Conservation (phyloP, 2,329 filamentous ascomycete species). For the Passalora sequoiae region DNA sequence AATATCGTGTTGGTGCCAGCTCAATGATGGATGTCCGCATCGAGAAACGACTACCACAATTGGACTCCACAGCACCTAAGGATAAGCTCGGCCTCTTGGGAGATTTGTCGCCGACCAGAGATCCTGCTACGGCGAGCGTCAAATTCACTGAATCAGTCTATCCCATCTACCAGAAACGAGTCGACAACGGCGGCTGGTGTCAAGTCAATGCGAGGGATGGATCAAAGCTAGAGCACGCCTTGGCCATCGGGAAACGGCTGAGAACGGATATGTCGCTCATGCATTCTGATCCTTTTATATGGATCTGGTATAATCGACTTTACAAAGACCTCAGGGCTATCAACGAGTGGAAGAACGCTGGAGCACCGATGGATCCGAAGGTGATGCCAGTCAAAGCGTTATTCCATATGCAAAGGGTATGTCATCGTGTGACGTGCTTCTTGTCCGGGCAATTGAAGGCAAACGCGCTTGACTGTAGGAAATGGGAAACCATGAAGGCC, state of each 20-base stretch:
- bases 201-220: background rate
- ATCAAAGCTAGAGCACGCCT: background rate
- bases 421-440: too few species aligned
- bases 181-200: too few species aligned
- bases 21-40: background rate
- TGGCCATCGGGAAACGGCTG: background rate
- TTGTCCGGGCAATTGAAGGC: too few species aligned
- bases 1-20: background rate
- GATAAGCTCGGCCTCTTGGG: background rate
- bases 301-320: background rate
- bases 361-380: background rate
- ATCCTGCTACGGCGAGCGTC: background rate
- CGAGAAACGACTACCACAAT: background rate
- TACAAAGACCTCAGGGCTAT: background rate
- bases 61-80: background rate
- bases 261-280: background rate
- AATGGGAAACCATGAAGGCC: background rate
- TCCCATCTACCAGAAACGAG: background rate
- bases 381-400: background rate
- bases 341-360: background rate
- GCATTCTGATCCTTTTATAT: background rate
- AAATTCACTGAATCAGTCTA: background rate
- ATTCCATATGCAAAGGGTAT: background rate
- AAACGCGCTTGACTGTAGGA: too few species aligned
- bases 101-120: background rate